A percentile compares a stretch with the other conserved stretches of the same genome.
Evolutionary conservation across 495 filamentous ascomycete species (phyloP).

Genomic region (Aspergillus carlsbadensis): DNA sequence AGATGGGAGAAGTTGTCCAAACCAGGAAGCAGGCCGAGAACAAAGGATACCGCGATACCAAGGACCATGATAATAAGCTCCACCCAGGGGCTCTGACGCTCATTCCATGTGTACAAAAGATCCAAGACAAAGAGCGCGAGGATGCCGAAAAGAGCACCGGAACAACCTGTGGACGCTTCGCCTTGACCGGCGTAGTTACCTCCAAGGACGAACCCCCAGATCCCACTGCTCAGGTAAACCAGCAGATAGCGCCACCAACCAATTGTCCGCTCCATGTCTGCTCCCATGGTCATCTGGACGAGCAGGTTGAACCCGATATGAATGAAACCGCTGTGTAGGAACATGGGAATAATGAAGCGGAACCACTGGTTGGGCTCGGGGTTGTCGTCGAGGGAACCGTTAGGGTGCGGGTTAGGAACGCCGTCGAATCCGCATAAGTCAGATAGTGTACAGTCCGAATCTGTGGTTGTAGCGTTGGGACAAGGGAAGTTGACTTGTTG

Average conservation of each 20-base stretch:
- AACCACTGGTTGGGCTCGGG: conserved; percentile 88
- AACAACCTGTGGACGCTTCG: conserved; percentile 82
- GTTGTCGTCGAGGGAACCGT: conserved; percentile 40
- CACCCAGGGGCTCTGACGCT: conserved; percentile 68
- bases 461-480: conserved; percentile 66
- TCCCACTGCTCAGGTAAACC: conserved; percentile 86
- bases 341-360: conserved; percentile 93
- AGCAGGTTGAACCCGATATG: conserved; percentile 96
- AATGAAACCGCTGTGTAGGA: conserved; percentile 87
- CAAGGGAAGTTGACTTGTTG: conserved; percentile 63
- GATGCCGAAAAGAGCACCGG: conserved; percentile 86
- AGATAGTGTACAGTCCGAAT: conserved; percentile 64
- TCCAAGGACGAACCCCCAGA: conserved; percentile 94
- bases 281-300: conserved; percentile 80
- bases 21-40: conserved; percentile 86
- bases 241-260: conserved; percentile 81
- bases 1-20: conserved; percentile 98
- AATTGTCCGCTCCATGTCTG: conserved; percentile 87
- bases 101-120: conserved; percentile 85
- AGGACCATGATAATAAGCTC: conserved; percentile 83
- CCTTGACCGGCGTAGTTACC: conserved; percentile 85
- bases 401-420: conserved; percentile 56
- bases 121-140: conserved; percentile 86
- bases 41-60: conserved; percentile 85
- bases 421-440: conserved; percentile 80